phyloP scores from a whole-genome alignment of 2,329 filamentous ascomycete genomes.

The Verticillium nonalfalfae region DNA sequence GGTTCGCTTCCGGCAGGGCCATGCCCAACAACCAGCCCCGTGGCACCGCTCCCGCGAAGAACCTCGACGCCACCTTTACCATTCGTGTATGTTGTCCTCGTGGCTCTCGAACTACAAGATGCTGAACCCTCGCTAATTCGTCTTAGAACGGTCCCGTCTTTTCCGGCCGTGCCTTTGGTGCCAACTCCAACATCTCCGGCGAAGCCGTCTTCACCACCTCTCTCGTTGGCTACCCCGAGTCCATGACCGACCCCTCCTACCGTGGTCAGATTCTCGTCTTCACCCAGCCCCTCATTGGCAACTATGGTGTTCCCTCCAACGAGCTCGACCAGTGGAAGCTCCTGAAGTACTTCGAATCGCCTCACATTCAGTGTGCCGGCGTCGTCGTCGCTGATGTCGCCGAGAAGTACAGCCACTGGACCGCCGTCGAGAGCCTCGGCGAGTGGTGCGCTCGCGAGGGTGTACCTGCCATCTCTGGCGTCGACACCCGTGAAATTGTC shows the following conservation, averaged over 20 bases:
- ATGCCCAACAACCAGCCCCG: slow-evolving; percentile 53
- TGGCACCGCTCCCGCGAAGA: slow-evolving; percentile 59
- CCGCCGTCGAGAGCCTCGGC: slow-evolving; percentile 86
- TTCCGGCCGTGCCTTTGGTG: slow-evolving; percentile 92
- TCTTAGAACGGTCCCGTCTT: slow-evolving; percentile 85
- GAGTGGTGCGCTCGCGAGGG: slow-evolving; percentile 96
- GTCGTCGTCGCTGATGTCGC: slow-evolving; percentile 95
- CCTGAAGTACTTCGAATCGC: slow-evolving; percentile 96
- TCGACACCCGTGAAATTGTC: slow-evolving; percentile 95
- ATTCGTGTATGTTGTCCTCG: slow-evolving; percentile 61
- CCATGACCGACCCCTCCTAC: slow-evolving; percentile 81
- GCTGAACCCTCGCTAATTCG: neutral
- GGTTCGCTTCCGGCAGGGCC: slow-evolving; percentile 48
- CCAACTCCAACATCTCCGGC: slow-evolving; percentile 92
- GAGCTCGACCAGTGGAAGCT: slow-evolving; percentile 83
- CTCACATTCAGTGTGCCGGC: slow-evolving; percentile 92
- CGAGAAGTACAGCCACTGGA: slow-evolving; percentile 96
- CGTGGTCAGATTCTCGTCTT: slow-evolving; percentile 96
- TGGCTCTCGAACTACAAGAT: neutral
- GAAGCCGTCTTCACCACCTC: slow-evolving; percentile 99
- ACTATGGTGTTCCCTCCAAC: slow-evolving; percentile 91
- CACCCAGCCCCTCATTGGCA: slow-evolving; percentile 95
- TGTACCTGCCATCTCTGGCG: slow-evolving; percentile 90
- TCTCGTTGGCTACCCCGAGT: slow-evolving; percentile 96
- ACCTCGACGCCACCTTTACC: slow-evolving; percentile 84